Percentiles rank a stretch among this genome's conserved stretches.
phyloP scores from a whole-genome alignment of 192 early-diverging fungal genomes.

The Gonapodya prolifera region DNA sequence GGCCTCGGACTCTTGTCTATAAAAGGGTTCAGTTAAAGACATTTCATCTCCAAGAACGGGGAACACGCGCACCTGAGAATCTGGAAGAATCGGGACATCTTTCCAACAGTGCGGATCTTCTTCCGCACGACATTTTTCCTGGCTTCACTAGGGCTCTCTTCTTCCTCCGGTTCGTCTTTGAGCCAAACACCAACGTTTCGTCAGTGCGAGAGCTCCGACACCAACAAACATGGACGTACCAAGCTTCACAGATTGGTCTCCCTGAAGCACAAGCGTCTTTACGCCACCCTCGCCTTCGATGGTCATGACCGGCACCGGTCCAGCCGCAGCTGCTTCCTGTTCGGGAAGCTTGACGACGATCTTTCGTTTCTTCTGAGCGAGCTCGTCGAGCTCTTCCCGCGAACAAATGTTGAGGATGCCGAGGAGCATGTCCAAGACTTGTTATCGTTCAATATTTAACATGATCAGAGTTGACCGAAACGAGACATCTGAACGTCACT shows the following conservation, averaged over 20 bases:
- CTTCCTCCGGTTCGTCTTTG: constrained; percentile 3
- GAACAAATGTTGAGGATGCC: constrained; percentile 90
- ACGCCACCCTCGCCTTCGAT: not conserved
- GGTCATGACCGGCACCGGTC: not conserved
- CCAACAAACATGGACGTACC: too few species aligned
- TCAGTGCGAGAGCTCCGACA: too few species aligned
- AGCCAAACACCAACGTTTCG: too few species aligned
- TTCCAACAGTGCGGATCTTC: constrained; percentile 87
- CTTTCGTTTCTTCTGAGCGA: not conserved
- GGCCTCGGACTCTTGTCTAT: constrained; percentile 64
- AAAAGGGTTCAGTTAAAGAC: too few species aligned
- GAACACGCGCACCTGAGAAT: constrained; percentile 36
- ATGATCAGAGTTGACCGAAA: too few species aligned
- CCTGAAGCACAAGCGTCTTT: not conserved
- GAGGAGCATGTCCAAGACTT: constrained; percentile 93
- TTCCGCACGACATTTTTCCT: constrained; percentile 57
- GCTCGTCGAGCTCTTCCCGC: constrained; percentile 79
- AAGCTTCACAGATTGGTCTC: not conserved
- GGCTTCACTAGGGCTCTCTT: constrained; percentile 24
- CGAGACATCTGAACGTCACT: not conserved
- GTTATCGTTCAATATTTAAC: too few species aligned
- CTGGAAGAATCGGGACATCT: constrained; percentile 83
- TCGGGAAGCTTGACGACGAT: constrained; percentile 5
- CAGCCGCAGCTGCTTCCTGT: not conserved
- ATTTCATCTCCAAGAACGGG: too few species aligned